Evolutionary conservation across 1,284 basidiomycete species (phyloP).

Genomic region (Moesziomyces parantarcticus): DNA sequence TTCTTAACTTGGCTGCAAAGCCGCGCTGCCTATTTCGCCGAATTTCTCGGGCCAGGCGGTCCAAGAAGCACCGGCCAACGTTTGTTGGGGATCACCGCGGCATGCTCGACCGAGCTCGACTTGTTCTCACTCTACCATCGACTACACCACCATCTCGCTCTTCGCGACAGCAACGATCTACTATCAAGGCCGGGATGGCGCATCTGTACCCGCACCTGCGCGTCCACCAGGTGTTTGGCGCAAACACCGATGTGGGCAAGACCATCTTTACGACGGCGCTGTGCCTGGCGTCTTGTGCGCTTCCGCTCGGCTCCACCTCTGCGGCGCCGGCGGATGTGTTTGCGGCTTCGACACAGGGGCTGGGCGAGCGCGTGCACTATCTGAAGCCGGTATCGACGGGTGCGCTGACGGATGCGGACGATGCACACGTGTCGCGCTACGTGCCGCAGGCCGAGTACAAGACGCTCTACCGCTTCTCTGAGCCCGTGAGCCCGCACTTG

Average conservation of each 20-base stretch:
- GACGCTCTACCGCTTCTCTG: conserved; percentile 84
- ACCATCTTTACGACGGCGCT: conserved; percentile 67
- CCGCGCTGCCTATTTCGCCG: too few species aligned
- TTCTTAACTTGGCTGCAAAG: too few species aligned
- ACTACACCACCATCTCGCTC: not conserved
- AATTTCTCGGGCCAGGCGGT: too few species aligned
- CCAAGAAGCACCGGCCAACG: not conserved
- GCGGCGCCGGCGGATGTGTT: conserved; percentile 21
- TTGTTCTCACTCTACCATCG: not conserved
- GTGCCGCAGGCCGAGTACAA: conserved; percentile 70
- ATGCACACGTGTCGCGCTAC: conserved; percentile 51
- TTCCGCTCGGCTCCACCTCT: conserved; percentile 16
- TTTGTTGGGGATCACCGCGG: not conserved
- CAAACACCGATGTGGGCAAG: conserved; percentile 68
- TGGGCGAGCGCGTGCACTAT: conserved; percentile 58
- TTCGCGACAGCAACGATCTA: not conserved
- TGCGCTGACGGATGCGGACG: conserved; percentile 51
- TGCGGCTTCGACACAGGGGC: conserved; percentile 15
- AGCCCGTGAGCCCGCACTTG: conserved; percentile 92
- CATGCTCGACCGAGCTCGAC: conserved; percentile 1
- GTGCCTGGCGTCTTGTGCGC: conserved; percentile 56
- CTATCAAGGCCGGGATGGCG: conserved; percentile 19
- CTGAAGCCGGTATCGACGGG: conserved; percentile 67
- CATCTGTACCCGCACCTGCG: conserved; percentile 54
- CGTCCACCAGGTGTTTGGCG: conserved; percentile 64